Evolutionary conservation across 225 moss, liverwort and hornwort species (phyloP), one percentile per base, ranked within the genome.

Genomic region (Asterella californica): DNA sequence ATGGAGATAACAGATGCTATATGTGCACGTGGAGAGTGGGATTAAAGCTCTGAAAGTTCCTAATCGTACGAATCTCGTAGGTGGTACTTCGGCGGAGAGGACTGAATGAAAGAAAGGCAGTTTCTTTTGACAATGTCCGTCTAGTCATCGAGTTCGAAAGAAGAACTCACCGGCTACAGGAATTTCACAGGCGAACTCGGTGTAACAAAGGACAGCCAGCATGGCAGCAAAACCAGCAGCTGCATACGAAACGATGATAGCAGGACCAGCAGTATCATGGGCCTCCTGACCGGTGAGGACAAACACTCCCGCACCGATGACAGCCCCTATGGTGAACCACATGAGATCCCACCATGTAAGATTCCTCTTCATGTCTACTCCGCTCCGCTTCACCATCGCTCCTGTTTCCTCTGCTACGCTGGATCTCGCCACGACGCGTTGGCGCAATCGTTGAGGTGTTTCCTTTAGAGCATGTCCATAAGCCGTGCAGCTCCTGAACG

Each of bases 221-320:
- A 97, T 90, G 55, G 96, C 93, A 19, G 94, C 90, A 46, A 93
- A 1, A 9, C 94, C 93, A 0, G 94, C 79, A 0, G 88, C 67
- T 3, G 83, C 90, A 38, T 93, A 97, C 12, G 94, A 94, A 68
- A 94, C 6, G 75, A 97, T 73, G 48, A 94, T 85, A 1, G 94
- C 82, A 2, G 96, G 91, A 1, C 96, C 96, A 0, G 93, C 91
- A 17, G 88, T 54, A 7, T 67, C 45, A 5, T 79, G 80, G 0
- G 96, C 94, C 55, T 93, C 96, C 71, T 83, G 87, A 22, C 94
- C 96, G 0, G 94, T 96, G 69, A 96, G 88, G 14, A 96, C 92
- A 60, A 96, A 96, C 63, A 96, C 90, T 0, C 96, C 96, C 0
- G 96, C 91, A 62, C 92, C 94, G 11, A 93, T 79, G 15, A 92